Conservation (phyloP, 768 basidiomycete species). For the Agaricus subrufescens region DNA sequence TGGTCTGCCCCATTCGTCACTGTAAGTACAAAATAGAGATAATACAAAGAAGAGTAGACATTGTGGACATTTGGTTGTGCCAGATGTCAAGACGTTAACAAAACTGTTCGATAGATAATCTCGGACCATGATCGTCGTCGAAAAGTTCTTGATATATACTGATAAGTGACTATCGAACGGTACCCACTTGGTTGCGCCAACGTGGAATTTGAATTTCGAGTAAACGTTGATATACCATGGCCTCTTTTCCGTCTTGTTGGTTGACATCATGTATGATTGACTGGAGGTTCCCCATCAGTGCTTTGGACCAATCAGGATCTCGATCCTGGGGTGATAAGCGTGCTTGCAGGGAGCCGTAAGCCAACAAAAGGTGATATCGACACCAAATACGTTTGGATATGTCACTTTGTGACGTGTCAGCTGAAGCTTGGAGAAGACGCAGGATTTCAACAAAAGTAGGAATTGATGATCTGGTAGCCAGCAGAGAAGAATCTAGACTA, state of each 20-base stretch:
- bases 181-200: neutral
- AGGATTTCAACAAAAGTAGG: neutral
- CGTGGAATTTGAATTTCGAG: constrained; percentile 3
- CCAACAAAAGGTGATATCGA: constrained; percentile 35
- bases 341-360: constrained; percentile 32
- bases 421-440: neutral
- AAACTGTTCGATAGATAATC: too few species aligned
- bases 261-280: constrained; percentile 18
- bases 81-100: too few species aligned
- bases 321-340: constrained; percentile 19
- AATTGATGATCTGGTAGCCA: neutral
- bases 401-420: neutral
- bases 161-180: neutral
- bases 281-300: constrained; percentile 20
- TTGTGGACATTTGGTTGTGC: too few species aligned
- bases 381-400: constrained; percentile 14
- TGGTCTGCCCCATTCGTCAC: too few species aligned
- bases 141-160: neutral
- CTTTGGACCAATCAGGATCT: constrained; percentile 30
- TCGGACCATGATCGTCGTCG: neutral
- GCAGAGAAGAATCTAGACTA: neutral
- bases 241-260: constrained; percentile 8
- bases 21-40: too few species aligned
- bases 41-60: too few species aligned
- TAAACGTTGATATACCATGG: constrained; percentile 5